Conservation (phyloP, 345 rosid genomes). For the Ailanthus altissimus region DNA sequence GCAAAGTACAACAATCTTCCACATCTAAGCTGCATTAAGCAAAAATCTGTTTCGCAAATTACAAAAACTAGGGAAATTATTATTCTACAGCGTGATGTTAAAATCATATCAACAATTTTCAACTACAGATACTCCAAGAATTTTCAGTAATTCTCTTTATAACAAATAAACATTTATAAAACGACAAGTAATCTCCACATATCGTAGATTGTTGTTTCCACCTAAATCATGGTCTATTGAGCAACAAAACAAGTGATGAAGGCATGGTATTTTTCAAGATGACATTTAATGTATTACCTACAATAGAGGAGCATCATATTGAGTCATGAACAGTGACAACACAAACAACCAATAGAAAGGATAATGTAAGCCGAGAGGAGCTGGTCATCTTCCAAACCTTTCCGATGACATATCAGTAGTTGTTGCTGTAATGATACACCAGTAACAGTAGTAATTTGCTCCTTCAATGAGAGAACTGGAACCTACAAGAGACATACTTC, state of each 20-base stretch:
- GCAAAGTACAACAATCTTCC: slow-evolving; percentile 67
- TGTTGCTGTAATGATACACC: slow-evolving; percentile 63
- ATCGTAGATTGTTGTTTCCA: not conserved
- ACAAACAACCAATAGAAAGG: slow-evolving; percentile 24
- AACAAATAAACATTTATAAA: not conserved
- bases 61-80: not conserved
- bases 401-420: slow-evolving; percentile 60
- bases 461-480: slow-evolving; percentile 68
- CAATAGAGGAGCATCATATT: not conserved
- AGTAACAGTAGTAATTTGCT: slow-evolving; percentile 57
- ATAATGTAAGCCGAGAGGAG: slow-evolving; percentile 65
- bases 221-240: not conserved
- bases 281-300: not conserved
- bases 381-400: slow-evolving; percentile 61
- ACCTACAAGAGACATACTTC: slow-evolving; percentile 33
- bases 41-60: not conserved
- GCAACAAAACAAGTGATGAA: not conserved
- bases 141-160: too few species aligned
- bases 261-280: not conserved
- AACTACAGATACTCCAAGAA: too few species aligned
- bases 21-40: slow-evolving; percentile 46
- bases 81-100: not conserved
- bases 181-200: not conserved
- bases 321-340: not conserved
- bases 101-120: too few species aligned